A percentile compares a stretch with the other conserved stretches of the same genome.
Conservation (phyloP, 2,329 filamentous ascomycete species). For the Lomentospora prolificans region DNA sequence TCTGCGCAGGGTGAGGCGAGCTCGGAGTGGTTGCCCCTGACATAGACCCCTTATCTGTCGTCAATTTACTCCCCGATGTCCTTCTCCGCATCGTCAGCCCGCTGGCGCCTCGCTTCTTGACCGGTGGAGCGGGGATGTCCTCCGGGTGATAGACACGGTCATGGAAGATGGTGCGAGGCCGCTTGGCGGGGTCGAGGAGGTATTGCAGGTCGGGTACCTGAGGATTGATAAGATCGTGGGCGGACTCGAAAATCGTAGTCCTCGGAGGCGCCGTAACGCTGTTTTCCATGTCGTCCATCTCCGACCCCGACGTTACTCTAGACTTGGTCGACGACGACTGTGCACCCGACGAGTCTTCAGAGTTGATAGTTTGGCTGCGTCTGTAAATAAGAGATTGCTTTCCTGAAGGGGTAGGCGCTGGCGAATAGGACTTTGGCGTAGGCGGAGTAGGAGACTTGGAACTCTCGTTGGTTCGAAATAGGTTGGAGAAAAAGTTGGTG, state of each 20-base stretch:
- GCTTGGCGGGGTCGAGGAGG: conserved; percentile 70
- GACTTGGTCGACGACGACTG: conserved; percentile 24
- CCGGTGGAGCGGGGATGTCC: conserved; percentile 77
- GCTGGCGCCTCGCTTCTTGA: conserved; percentile 41
- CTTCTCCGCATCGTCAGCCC: conserved; percentile 17
- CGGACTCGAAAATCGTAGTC: conserved; percentile 91
- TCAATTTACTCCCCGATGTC: conserved; percentile 9
- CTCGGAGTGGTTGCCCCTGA: conserved; percentile 32
- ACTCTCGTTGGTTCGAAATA: conserved; percentile 55
- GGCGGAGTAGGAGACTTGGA: conserved; percentile 31
- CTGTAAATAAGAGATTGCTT: conserved; percentile 65
- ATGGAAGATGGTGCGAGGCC: conserved; percentile 88
- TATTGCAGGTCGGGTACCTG: conserved; percentile 75
- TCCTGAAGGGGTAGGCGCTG: conserved; percentile 30
- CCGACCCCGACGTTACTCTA: conserved; percentile 39
- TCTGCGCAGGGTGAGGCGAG: conserved; percentile 36
- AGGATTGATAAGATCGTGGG: conserved; percentile 83
- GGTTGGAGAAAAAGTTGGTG: conserved; percentile 34
- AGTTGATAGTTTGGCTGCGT: conserved; percentile 63
- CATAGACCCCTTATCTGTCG: conserved; percentile 14
- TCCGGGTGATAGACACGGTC: conserved; percentile 89
- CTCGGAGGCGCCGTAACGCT: conserved; percentile 64
- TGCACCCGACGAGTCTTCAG: conserved; percentile 23
- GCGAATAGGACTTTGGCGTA: conserved; percentile 21
- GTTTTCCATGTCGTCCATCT: conserved; percentile 29